Evolutionary conservation across 192 early-diverging fungal species (phyloP).

Genomic region (Rhizophagus sp.): DNA sequence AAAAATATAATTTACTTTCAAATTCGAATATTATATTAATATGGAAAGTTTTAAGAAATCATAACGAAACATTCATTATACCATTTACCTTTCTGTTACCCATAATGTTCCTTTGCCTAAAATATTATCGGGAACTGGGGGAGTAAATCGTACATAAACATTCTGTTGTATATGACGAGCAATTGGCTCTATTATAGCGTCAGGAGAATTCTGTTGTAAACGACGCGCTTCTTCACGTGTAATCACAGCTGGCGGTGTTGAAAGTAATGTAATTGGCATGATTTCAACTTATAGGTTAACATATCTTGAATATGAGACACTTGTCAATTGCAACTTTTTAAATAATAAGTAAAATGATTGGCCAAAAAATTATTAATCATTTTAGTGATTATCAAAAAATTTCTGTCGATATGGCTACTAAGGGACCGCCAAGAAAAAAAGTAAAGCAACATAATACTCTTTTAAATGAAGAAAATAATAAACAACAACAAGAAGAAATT

Average conservation of each 20-base stretch:
- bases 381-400: background rate
- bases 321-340: background rate
- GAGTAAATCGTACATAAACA: slow-evolving; percentile 28
- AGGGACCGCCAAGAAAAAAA: slow-evolving; percentile 28
- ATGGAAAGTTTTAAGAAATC: background rate
- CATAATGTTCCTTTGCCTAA: slow-evolving; percentile 48
- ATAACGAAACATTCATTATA: background rate
- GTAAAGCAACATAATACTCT: slow-evolving; percentile 31
- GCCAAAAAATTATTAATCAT: too few species aligned
- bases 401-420: background rate
- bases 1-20: slow-evolving; percentile 51
- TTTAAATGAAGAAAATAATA: slow-evolving; percentile 26
- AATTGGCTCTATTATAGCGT: background rate
- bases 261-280: slow-evolving; percentile 41
- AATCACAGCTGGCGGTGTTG: slow-evolving; percentile 28
- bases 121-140: slow-evolving; percentile 28
- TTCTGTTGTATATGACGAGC: slow-evolving; percentile 23
- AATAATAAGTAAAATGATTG: background rate
- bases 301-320: too few species aligned
- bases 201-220: background rate
- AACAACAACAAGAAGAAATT: slow-evolving; percentile 25
- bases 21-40: background rate
- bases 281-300: too few species aligned
- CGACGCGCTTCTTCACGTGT: slow-evolving; percentile 1
- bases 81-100: slow-evolving; percentile 48